Conservation (phyloP, 2,329 filamentous ascomycete species). For the Sclerotiophoma versabilis region DNA sequence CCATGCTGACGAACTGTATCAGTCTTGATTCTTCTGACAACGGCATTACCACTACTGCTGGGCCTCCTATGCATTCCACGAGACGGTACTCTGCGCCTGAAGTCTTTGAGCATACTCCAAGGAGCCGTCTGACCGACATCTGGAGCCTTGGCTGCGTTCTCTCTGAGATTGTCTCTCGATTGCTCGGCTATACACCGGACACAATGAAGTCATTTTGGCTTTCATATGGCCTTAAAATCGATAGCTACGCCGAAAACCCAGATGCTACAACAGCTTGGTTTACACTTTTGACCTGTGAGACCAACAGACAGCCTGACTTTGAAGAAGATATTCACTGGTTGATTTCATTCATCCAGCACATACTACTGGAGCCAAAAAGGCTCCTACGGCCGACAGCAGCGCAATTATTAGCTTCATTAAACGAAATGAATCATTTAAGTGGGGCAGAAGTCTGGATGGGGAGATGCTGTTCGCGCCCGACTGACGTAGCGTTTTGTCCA, state of each 20-base stretch:
- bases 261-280: slow-evolving; percentile 11
- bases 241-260: slow-evolving; percentile 23
- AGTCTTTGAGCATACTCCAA: slow-evolving; percentile 14
- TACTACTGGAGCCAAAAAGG: neutral
- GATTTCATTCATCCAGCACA: neutral
- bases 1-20: neutral
- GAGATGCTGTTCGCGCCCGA: no score
- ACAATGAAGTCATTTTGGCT: slow-evolving; percentile 15
- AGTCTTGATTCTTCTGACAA: slow-evolving; percentile 30
- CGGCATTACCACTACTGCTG: slow-evolving; percentile 20
- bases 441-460: no score
- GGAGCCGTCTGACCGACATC: slow-evolving; percentile 26
- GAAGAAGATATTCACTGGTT: no score
- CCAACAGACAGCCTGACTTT: no score
- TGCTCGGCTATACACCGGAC: slow-evolving; percentile 5
- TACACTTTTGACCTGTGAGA: no score
- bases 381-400: neutral
- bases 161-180: slow-evolving; percentile 22
- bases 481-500: no score
- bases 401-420: no score
- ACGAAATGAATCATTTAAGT: no score
- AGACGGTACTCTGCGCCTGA: slow-evolving; percentile 30
- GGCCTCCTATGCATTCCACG: slow-evolving; percentile 16
- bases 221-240: slow-evolving; percentile 13
- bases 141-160: slow-evolving; percentile 26